Evolutionary conservation across 805 yeast species (phyloP).

Genomic region (Priceomyces medius): DNA sequence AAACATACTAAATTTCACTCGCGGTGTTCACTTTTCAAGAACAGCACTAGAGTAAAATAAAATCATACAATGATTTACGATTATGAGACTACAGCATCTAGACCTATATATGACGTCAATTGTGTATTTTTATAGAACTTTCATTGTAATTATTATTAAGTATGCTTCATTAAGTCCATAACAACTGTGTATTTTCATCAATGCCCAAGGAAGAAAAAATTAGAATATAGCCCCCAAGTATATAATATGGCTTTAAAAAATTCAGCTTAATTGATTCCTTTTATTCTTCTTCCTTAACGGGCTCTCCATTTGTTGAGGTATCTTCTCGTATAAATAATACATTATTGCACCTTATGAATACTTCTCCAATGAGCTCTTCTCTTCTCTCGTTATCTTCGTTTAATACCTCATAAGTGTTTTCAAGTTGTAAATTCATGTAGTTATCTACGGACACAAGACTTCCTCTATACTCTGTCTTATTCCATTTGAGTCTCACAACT

Average conservation of each 20-base stretch:
- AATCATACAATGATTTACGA: background rate
- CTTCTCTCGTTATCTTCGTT: conserved; percentile 40
- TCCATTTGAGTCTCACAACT: conserved; percentile 84
- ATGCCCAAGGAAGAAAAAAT: background rate
- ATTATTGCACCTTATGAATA: conserved; percentile 88
- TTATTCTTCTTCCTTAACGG: conserved; percentile 6
- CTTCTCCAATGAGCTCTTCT: conserved; percentile 57
- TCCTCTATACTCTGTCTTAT: conserved; percentile 84
- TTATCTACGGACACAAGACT: conserved; percentile 76
- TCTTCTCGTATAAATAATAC: conserved; percentile 70
- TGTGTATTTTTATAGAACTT: background rate
- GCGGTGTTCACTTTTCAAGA: background rate
- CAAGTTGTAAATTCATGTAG: conserved; percentile 85
- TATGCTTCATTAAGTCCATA: background rate
- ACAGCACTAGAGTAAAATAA: background rate
- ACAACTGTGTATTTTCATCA: background rate
- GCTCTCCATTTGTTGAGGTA: background rate
- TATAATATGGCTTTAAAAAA: too few relatives aligned
- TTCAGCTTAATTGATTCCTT: too few relatives aligned
- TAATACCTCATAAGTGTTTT: conserved; percentile 49
- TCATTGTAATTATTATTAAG: background rate
- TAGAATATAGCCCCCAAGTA: too few relatives aligned
- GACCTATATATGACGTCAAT: background rate
- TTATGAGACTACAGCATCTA: background rate
- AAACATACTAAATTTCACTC: background rate